Conservation (phyloP, 352 stramenopile genomes). For the Lagenidium giganteum region DNA sequence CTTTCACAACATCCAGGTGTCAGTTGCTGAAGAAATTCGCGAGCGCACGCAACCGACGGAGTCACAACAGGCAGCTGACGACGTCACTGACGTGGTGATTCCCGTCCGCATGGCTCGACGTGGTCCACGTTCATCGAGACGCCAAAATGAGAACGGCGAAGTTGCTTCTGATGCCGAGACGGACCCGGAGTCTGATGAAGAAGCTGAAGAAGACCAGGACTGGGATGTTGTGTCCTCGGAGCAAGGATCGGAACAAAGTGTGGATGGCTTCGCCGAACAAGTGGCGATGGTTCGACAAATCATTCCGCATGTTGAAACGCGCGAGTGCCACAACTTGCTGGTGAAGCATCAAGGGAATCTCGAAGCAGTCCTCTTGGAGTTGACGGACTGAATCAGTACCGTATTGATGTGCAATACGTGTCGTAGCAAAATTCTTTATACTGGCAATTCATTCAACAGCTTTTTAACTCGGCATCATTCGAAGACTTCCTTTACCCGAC, state of each 20-base stretch:
- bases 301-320: conserved; percentile 39
- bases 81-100: conserved; percentile 8
- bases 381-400: too few relatives aligned
- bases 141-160: conserved; percentile 1
- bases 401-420: too few relatives aligned
- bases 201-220: conserved; percentile 28
- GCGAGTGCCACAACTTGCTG: conserved; percentile 40
- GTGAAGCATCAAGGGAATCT: conserved; percentile 50
- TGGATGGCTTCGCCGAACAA: not conserved
- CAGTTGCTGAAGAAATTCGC: conserved; percentile 35
- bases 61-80: not conserved
- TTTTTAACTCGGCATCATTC: too few relatives aligned
- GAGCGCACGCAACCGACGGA: conserved; percentile 38
- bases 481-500: too few relatives aligned
- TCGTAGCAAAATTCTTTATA: too few relatives aligned
- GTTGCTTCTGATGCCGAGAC: conserved; percentile 63
- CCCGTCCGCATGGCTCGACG: too few relatives aligned
- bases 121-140: too few relatives aligned
- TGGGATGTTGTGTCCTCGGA: conserved; percentile 39
- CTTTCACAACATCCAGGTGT: conserved; percentile 33
- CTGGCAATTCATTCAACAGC: conserved; percentile 38
- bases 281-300: conserved; percentile 35
- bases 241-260: not conserved
- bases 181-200: conserved; percentile 41
- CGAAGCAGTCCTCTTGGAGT: conserved; percentile 47